Conservation (phyloP, 768 basidiomycete genomes). For the Sutorius australiensis region DNA sequence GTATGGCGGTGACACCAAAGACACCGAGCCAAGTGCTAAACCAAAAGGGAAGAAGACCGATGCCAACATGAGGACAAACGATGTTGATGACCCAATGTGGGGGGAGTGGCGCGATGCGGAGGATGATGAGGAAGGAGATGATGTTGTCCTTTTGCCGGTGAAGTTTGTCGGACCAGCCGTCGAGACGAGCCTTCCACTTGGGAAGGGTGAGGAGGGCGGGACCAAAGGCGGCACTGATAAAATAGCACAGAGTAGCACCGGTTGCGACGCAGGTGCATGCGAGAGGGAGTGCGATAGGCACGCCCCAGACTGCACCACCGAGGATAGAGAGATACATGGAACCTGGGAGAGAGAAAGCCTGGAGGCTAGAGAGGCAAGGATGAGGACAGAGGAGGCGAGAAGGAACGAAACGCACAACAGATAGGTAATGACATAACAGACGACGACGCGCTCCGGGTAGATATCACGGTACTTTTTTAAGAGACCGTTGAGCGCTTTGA, state of each 20-base stretch:
- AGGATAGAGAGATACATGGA: constrained; percentile 98
- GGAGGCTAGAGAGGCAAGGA: constrained; percentile 52
- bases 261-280: constrained; percentile 89
- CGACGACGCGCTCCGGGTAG: constrained; percentile 78
- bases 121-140: constrained; percentile 89
- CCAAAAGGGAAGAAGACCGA: constrained; percentile 85
- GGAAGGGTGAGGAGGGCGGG: constrained; percentile 88
- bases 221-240: constrained; percentile 87
- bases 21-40: constrained; percentile 85
- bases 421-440: constrained; percentile 87
- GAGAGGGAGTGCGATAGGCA: constrained; percentile 80
- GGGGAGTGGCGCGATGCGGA: constrained; percentile 90
- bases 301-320: constrained; percentile 94
- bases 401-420: constrained; percentile 67
- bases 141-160: constrained; percentile 76
- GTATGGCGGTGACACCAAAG: constrained; percentile 87
- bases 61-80: constrained; percentile 88
- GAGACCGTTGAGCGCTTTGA: constrained; percentile 80
- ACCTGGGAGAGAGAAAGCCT: constrained; percentile 94
- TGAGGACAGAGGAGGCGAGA: constrained; percentile 4
- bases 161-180: constrained; percentile 79
- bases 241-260: constrained; percentile 89
- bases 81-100: constrained; percentile 98
- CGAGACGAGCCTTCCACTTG: constrained; percentile 77
- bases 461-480: constrained; percentile 91